Evolutionary conservation across 371 early-diverging fungal species (phyloP), one percentile per base, ranked within the genome.

Genomic region (Mortierella sp.): DNA sequence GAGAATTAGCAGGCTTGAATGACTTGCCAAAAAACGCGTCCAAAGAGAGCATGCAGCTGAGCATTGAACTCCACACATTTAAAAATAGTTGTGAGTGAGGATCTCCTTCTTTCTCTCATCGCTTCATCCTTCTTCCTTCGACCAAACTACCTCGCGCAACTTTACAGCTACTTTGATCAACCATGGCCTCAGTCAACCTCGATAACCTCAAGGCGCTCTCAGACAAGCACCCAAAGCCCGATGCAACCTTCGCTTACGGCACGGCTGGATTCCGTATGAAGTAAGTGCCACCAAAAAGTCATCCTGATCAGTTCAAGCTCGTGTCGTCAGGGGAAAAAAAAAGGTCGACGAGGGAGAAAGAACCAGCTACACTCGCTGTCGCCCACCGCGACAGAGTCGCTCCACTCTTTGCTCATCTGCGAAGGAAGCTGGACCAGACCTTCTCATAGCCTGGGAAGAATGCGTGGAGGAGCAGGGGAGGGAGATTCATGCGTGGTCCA

Each of bases 201-300:
- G 56, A 73, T 21, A 65, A 64, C 61, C 71, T 82, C 58, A 79
- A 66, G 48, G 43, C 56, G 23, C 64, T 67, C 43, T 81, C 90
- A 18, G 71, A 74, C 72, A 69, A 72, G 64, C 86, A 90, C 72
- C 92, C 91, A 67, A 90, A 85, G 76, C 87, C 87, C 8, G 67
- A 63, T 18, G 56, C 72, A 52, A 82, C 67, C 50, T 95, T 90
- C 72, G 84, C 90, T 26, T 98, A 98, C 80, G 99, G 99, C 66
- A 98, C 99, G 2, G 99, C 99, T 24, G 99, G 99, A 41, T 97
- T 98, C 89, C 92, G 99, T 67, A 94, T 92, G 81, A 87, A 86
- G 91, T 91, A 86, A 80, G 83, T 79, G 6, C 34, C 34, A 10
- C 34, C 34, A 34, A 34, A 7, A 10, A 34, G 34, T 34, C 34